These are phyloP conservation scores for Pneumocystis wakefieldiae DNA, from an alignment of 1,139 yeast species.

Conservation along the genomic window DNA sequence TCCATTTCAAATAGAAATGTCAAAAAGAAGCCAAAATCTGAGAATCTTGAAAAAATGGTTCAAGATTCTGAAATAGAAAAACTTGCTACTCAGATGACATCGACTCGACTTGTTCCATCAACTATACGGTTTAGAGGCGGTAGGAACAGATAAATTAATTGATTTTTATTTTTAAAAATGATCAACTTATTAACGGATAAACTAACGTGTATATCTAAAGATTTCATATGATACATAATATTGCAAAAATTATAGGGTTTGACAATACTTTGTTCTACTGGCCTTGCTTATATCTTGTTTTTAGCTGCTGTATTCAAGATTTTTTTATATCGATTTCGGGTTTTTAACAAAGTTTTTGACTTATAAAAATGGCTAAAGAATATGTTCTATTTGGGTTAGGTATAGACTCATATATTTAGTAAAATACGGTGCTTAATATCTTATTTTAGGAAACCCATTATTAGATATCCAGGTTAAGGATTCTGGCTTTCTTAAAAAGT, in stretches of 20 bases:
- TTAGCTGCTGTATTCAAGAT: not conserved
- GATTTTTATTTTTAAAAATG: not conserved
- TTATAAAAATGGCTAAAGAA: not conserved
- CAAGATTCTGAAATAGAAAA: not conserved
- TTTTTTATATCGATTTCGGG: not conserved
- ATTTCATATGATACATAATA: not conserved
- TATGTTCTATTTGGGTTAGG: not conserved
- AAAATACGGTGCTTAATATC: not conserved
- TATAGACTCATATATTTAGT: not conserved
- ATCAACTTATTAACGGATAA: not conserved
- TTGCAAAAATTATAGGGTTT: no score
- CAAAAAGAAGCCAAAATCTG: not conserved
- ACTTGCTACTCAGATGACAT: not conserved
- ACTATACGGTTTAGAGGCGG: not conserved
- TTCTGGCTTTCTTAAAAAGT: constrained; percentile 19
- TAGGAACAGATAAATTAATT: not conserved
- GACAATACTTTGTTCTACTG: no score
- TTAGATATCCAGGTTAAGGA: constrained; percentile 76
- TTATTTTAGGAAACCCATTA: constrained; percentile 35
- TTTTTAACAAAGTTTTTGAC: not conserved
- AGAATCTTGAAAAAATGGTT: not conserved
- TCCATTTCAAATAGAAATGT: not conserved
- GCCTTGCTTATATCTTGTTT: not conserved
- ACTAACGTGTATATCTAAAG: no score
- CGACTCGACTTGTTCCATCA: not conserved